Evolutionary conservation across 768 basidiomycete genomes (phyloP), one percentile per base, ranked within the genome.

Genomic region (Termitomyces sp.): DNA sequence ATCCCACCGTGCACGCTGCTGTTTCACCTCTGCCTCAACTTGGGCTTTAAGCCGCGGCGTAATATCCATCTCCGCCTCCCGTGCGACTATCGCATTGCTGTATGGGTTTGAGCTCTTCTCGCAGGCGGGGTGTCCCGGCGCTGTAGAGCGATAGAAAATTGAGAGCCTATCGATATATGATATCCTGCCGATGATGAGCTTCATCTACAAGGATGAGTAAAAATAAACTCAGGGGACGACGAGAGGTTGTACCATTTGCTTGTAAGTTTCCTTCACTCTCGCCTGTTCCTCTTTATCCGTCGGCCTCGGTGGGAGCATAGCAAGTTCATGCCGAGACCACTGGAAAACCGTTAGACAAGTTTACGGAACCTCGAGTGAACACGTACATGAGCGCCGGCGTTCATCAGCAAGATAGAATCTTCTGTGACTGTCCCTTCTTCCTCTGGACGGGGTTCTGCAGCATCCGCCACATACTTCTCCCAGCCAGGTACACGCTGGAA

Each of bases 301-400:
- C 17, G 54, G 16, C 7, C 64, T 56, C 3, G 64, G 56, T 28
- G 66, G 67, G 12, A 68, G 65, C 62, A 70, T 66, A 23, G 64
- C 64, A 9, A 70, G 61, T 50, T 66, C 61, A 28, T 66, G 63
- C 19, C 69, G 58, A 3, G 69, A 70, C 69, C 69, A 70, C 66
- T 70, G 11, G 28, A 16, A 41, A 8, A 23, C 21, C 39, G 14
- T 55, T 42, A 35, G 48, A 58, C 32, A 50, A 42, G 5, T 23
- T 16, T 41, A 51, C 21, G 16, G 19, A 47, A 32, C 2, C 35
- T 16, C 6, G 14, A 21, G 40, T 3, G 35, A 11, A 30, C 19
- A 58, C 63, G 17, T 60, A 68, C 68, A 56, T 67, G 64, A 37
- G 64, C 64, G 16, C 69, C 69, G 12, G 67, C 64, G 48, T 70